These are phyloP conservation scores for Echium plantagineum DNA, from an alignment of 257 asterid genomes.

Conservation along the genomic window DNA sequence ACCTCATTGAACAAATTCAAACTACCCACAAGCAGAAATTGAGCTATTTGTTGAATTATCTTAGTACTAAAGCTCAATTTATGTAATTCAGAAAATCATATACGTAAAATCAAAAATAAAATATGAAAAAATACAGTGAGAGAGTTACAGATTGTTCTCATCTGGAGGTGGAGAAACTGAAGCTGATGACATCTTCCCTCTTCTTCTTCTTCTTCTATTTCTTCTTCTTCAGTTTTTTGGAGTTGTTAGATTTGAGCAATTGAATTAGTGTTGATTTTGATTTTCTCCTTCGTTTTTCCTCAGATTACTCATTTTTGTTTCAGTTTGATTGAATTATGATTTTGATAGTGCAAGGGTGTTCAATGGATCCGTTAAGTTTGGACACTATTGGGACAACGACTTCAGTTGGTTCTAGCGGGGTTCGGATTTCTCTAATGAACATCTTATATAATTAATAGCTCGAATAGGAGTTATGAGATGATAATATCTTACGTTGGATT, in stretches of 20 bases:
- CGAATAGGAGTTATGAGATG: no score
- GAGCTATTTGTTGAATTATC: no score
- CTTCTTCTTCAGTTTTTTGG: background rate
- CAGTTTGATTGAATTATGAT: background rate
- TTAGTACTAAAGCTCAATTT: background rate
- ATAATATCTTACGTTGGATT: no score
- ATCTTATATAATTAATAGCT: no score
- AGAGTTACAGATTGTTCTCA: constrained; percentile 49
- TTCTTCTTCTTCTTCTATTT: background rate
- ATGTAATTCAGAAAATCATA: background rate
- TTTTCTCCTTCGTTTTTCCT: background rate
- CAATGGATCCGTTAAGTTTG: no score
- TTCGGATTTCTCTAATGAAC: no score
- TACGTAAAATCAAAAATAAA: background rate
- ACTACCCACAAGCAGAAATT: background rate
- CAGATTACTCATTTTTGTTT: background rate
- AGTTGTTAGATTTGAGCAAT: background rate
- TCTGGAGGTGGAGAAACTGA: constrained; percentile 19
- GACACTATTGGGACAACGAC: no score
- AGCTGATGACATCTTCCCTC: background rate
- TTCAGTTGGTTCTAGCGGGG: no score
- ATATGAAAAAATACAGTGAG: background rate
- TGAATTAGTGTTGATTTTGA: background rate
- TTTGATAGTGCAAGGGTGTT: no score
- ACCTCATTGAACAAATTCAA: background rate